These are phyloP conservation scores for Chlamydomonas incerta DNA, from an alignment of 139 green algal genomes.

Conservation along the genomic window DNA sequence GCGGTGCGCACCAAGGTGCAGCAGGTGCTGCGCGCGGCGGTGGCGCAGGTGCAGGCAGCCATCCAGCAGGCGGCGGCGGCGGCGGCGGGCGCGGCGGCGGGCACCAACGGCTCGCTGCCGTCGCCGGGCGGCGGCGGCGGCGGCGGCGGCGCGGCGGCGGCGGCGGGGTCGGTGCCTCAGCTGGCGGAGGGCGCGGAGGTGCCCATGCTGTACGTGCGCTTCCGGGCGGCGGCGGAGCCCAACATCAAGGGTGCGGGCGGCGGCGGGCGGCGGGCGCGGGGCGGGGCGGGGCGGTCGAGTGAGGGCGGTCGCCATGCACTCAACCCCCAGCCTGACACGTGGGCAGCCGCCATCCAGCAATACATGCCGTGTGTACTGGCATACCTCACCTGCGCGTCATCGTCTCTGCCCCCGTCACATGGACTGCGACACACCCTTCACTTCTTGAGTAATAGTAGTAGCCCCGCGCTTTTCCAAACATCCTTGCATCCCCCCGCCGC, in stretches of 20 bases:
- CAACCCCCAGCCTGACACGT: too few relatives aligned
- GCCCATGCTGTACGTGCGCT: constrained; percentile 94
- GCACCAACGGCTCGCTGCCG: not conserved
- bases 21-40: constrained; percentile 67
- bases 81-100: constrained; percentile 10
- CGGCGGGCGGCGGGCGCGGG: too few relatives aligned
- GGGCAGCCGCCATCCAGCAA: too few relatives aligned
- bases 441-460: too few relatives aligned
- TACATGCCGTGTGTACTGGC: not conserved
- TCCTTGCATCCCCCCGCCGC: not conserved
- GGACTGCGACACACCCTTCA: too few relatives aligned
- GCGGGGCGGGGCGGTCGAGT: too few relatives aligned
- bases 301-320: too few relatives aligned
- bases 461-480: too few relatives aligned
- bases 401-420: too few relatives aligned
- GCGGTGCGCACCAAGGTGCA: constrained; percentile 82
- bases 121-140: not conserved
- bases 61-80: constrained; percentile 63
- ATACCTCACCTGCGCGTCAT: too few relatives aligned
- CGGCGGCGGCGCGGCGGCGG: not conserved
- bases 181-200: constrained; percentile 84
- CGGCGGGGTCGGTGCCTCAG: constrained; percentile 16
- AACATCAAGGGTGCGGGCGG: constrained; percentile 71
- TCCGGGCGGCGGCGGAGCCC: constrained; percentile 89
- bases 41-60: constrained; percentile 42